These are phyloP conservation scores for Colletotrichum eleusines DNA, from an alignment of 2,329 filamentous ascomycete genomes.

Conservation along the genomic window DNA sequence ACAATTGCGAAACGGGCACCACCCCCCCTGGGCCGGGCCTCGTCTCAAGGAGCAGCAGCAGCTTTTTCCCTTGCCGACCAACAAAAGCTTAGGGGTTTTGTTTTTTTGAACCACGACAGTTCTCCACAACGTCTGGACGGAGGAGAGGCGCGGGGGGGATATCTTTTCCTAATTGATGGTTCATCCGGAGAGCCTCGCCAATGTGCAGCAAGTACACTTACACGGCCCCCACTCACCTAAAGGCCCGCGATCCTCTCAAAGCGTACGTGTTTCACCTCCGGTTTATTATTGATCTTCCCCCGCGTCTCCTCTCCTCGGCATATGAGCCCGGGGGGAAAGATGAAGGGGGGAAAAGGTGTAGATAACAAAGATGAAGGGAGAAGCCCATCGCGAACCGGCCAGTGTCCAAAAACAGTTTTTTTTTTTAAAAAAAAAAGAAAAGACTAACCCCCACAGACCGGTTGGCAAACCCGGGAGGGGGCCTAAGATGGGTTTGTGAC, in stretches of 20 bases:
- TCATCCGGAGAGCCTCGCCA: too few relatives aligned
- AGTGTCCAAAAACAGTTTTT: background rate
- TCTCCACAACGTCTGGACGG: background rate
- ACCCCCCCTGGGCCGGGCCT: background rate
- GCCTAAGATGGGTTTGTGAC: background rate
- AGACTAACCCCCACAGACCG: too few relatives aligned
- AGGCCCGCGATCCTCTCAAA: conserved; percentile 1
- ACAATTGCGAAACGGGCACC: conserved; percentile 31
- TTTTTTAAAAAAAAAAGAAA: too few relatives aligned
- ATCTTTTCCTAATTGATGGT: too few relatives aligned
- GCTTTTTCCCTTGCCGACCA: background rate
- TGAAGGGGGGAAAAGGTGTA: background rate
- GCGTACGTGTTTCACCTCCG: conserved; percentile 12
- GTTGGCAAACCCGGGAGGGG: too few relatives aligned
- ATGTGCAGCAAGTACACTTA: too few relatives aligned
- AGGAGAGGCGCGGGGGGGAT: too few relatives aligned
- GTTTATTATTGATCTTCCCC: background rate
- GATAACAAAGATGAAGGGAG: background rate
- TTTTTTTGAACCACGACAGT: background rate
- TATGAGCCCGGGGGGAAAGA: background rate
- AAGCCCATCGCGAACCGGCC: background rate
- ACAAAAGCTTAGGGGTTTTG: too few relatives aligned
- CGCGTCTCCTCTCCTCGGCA: background rate
- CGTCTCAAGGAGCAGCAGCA: conserved; percentile 34
- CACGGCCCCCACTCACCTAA: background rate